phyloP scores from a whole-genome alignment of 305 asterid genomes.

The Solanum aculeatissimum region DNA sequence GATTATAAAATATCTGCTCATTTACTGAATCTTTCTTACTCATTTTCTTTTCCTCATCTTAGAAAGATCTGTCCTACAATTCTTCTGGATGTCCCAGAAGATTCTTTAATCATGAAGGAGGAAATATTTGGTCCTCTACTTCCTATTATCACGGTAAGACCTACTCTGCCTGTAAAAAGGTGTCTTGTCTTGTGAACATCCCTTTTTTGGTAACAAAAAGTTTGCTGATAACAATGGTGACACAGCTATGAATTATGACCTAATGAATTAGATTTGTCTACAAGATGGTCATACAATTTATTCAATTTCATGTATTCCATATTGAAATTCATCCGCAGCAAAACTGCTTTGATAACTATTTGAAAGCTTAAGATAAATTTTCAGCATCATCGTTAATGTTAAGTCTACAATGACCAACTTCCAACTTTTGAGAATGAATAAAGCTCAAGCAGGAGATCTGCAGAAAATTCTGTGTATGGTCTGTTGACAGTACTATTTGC shows the following conservation, averaged over 20 bases:
- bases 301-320: not conserved
- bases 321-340: not conserved
- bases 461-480: not conserved
- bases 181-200: not conserved
- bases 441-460: not conserved
- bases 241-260: not conserved
- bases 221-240: not conserved
- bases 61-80: constrained; percentile 84
- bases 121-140: constrained; percentile 98
- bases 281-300: not conserved
- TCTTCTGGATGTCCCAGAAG: constrained; percentile 65
- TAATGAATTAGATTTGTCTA: not conserved
- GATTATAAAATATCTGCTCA: not conserved
- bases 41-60: constrained; percentile 5
- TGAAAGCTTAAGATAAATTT: not conserved
- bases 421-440: not conserved
- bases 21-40: not conserved
- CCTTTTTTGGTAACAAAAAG: not conserved
- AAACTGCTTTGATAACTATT: not conserved
- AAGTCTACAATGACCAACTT: not conserved
- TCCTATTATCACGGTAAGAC: constrained; percentile 75
- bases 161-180: not conserved
- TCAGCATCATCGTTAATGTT: not conserved
- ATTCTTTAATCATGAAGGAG: constrained; percentile 72
- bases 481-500: not conserved